phyloP scores from a whole-genome alignment of 2,329 filamentous ascomycete genomes.

The Claviceps sp. region DNA sequence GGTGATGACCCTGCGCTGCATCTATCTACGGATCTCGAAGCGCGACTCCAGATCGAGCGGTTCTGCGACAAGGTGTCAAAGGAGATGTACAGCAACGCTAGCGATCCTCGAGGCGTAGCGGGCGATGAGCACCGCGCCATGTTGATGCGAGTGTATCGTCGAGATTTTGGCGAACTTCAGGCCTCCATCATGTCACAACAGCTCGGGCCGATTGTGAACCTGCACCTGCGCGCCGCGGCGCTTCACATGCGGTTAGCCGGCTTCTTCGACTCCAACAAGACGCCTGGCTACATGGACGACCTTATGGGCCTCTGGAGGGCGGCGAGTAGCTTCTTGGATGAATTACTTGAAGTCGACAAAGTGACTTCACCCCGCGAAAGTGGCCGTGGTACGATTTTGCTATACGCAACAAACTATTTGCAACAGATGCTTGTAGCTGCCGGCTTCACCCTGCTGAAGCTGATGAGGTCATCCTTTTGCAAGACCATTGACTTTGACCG shows the following conservation, averaged over 20 bases:
- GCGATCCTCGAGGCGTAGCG: slow-evolving; percentile 55
- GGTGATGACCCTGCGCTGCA: slow-evolving; percentile 47
- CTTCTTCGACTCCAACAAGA: slow-evolving; percentile 67
- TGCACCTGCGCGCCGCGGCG: slow-evolving; percentile 59
- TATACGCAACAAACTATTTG: slow-evolving; percentile 61
- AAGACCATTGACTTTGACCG: slow-evolving; percentile 56
- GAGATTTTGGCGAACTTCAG: slow-evolving; percentile 50
- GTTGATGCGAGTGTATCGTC: slow-evolving; percentile 51
- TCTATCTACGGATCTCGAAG: slow-evolving; percentile 49
- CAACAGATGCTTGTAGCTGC: slow-evolving; percentile 78
- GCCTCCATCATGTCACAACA: slow-evolving; percentile 45
- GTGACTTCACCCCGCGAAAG: slow-evolving; percentile 31
- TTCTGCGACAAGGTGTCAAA: slow-evolving; percentile 69
- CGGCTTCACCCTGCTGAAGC: slow-evolving; percentile 62
- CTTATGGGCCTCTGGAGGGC: slow-evolving; percentile 64
- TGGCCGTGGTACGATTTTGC: slow-evolving; percentile 40
- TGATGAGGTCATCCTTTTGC: slow-evolving; percentile 65
- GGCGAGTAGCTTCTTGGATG: slow-evolving; percentile 55
- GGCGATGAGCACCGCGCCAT: slow-evolving; percentile 54
- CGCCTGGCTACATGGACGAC: slow-evolving; percentile 59
- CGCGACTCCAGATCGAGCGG: slow-evolving; percentile 56
- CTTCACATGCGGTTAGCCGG: slow-evolving; percentile 66
- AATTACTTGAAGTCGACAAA: slow-evolving; percentile 42
- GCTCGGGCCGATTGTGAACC: slow-evolving; percentile 43
- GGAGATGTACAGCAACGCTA: slow-evolving; percentile 66